These are phyloP conservation scores for Scedosporium minutisporum DNA, from an alignment of 2,329 filamentous ascomycete species.

Conservation along the genomic window DNA sequence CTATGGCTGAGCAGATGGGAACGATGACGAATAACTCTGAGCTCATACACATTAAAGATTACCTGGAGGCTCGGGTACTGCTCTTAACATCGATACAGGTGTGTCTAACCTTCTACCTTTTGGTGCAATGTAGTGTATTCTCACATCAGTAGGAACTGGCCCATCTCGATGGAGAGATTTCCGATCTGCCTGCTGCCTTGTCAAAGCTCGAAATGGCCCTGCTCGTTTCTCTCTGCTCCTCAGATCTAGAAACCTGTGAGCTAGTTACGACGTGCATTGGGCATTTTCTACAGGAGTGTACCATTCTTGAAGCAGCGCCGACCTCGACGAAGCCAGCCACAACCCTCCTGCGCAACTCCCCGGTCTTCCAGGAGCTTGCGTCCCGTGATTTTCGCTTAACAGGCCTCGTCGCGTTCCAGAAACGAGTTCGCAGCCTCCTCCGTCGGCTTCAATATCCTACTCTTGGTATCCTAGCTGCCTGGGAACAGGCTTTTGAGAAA, in stretches of 20 bases:
- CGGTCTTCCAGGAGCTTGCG: constrained; percentile 52
- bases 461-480: constrained; percentile 56
- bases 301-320: constrained; percentile 40
- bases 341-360: constrained; percentile 48
- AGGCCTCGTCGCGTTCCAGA: constrained; percentile 60
- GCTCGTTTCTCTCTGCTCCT: constrained; percentile 54
- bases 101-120: constrained; percentile 12
- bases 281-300: constrained; percentile 52
- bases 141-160: constrained; percentile 37
- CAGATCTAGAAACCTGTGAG: constrained; percentile 56
- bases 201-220: constrained; percentile 53
- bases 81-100: constrained; percentile 43
- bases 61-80: constrained; percentile 44
- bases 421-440: constrained; percentile 50
- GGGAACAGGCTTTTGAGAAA: constrained; percentile 55
- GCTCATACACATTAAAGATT: constrained; percentile 41
- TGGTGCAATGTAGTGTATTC: neutral
- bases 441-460: constrained; percentile 53
- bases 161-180: constrained; percentile 42
- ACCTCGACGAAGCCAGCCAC: constrained; percentile 40
- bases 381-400: constrained; percentile 57
- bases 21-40: constrained; percentile 31
- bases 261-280: constrained; percentile 53
- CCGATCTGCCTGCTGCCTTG: constrained; percentile 42
- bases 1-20: constrained; percentile 38